Evolutionary conservation across 1,284 basidiomycete genomes (phyloP).

Genomic region (Schizopora paradoxa): DNA sequence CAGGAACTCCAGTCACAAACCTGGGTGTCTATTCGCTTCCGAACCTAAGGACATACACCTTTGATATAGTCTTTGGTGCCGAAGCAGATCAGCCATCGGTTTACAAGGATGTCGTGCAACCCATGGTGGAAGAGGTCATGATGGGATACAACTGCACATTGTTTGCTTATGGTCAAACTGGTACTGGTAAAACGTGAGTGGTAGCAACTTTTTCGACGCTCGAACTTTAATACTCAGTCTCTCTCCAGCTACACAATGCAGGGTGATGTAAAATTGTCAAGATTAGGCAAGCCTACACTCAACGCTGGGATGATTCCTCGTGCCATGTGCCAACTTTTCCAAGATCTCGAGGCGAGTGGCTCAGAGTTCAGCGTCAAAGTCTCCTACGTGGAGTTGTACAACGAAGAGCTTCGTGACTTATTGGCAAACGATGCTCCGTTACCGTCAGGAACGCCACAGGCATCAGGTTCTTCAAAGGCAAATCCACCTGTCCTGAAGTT

Average conservation of each 20-base stretch:
- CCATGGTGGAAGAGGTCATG: slow-evolving; percentile 91
- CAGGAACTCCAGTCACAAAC: slow-evolving; percentile 55
- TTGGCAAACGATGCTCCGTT: slow-evolving; percentile 68
- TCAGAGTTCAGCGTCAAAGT: slow-evolving; percentile 92
- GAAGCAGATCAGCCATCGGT: slow-evolving; percentile 96
- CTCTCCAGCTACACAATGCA: slow-evolving; percentile 85
- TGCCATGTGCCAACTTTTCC: slow-evolving; percentile 88
- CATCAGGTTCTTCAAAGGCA: slow-evolving; percentile 45
- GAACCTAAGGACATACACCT: slow-evolving; percentile 81
- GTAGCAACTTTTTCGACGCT: neutral
- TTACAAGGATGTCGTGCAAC: slow-evolving; percentile 89
- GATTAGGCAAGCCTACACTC: slow-evolving; percentile 82
- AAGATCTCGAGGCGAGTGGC: slow-evolving; percentile 72
- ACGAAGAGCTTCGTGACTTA: slow-evolving; percentile 96
- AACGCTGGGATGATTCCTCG: slow-evolving; percentile 98
- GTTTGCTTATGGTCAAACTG: slow-evolving; percentile 98
- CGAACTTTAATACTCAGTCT: slow-evolving; percentile 5
- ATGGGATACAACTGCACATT: slow-evolving; percentile 97
- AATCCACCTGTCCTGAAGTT: slow-evolving; percentile 70
- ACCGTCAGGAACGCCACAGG: slow-evolving; percentile 66
- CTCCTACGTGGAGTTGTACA: slow-evolving; percentile 97
- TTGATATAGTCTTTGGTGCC: slow-evolving; percentile 92
- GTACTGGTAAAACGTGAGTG: slow-evolving; percentile 97
- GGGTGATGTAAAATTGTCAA: slow-evolving; percentile 78
- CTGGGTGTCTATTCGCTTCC: slow-evolving; percentile 62